Conservation (phyloP, 495 filamentous ascomycete genomes). For the Penicillium manginii region DNA sequence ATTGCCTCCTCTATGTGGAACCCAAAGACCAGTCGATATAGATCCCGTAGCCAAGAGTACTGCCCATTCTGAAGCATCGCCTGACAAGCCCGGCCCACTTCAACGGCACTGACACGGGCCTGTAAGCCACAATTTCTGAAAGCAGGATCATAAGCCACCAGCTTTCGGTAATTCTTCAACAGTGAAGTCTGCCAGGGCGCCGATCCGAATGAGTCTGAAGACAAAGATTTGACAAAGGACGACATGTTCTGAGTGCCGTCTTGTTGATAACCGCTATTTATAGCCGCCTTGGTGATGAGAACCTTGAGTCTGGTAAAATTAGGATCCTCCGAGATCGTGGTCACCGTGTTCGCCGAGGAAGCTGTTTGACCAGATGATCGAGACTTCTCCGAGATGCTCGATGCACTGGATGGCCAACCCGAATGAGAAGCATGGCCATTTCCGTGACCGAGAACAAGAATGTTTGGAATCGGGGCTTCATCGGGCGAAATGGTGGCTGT, state of each 20-base stretch:
- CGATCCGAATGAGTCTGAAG: conserved; percentile 75
- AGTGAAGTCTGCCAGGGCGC: conserved; percentile 68
- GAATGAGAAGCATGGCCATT: conserved; percentile 36
- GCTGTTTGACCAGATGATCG: conserved; percentile 68
- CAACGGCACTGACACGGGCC: conserved; percentile 63
- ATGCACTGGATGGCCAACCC: conserved; percentile 76
- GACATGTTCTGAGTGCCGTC: conserved; percentile 55
- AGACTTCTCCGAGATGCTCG: conserved; percentile 70
- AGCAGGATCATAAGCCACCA: conserved; percentile 69
- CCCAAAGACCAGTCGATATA: conserved; percentile 84
- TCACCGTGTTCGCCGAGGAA: conserved; percentile 75
- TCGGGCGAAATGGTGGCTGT: conserved; percentile 75
- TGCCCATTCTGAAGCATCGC: conserved; percentile 71
- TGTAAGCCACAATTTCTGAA: conserved; percentile 62
- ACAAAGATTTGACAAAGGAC: conserved; percentile 74
- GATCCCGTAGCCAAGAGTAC: conserved; percentile 75
- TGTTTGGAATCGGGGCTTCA: conserved; percentile 77
- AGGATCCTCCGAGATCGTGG: conserved; percentile 66
- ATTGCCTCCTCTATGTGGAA: conserved; percentile 77
- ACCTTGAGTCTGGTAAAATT: conserved; percentile 74
- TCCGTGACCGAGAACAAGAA: conserved; percentile 78
- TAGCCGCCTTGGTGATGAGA: conserved; percentile 79
- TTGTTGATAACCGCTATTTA: conserved; percentile 72
- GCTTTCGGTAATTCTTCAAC: conserved; percentile 74
- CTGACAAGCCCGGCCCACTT: conserved; percentile 74